Base-by-base conservation (phyloP, 352 stramenopile species). In the Thraustotheca clavata region DNA sequence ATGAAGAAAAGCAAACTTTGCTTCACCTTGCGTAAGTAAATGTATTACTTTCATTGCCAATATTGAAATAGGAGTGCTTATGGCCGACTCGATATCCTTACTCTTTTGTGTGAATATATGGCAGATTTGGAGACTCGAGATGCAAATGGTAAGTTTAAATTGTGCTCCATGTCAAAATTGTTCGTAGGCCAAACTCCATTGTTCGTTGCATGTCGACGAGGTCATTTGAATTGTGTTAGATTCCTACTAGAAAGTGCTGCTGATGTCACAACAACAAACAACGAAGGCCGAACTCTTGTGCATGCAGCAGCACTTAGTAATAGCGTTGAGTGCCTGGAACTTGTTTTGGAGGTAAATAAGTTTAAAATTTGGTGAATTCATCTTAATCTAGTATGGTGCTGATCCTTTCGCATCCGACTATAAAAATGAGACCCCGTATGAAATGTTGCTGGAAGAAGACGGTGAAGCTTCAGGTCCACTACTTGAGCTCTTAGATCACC, bases 231-330 rank as follows among this genome's bases (percentile, higher is more conserved):
- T 1, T 89, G 77, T 40, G 76, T 73, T 31, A 80, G 82, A 57
- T 92, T 90, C 26, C 65, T 92, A 7, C 61, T 92, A 0, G 76
- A 90, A 60, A 90, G 79, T 31, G 83, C 83, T 18, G 77, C 73
- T 18, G 87, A 78, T 36, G 70, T 88, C 12, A 27, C 40, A 1
- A 69, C 68, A 9, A 62, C 69, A 35, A 88, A 89, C 29, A 48
- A 67, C 0, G 75, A 69, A 39, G 72, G 73, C 3, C 71, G 89
- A 50, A 77, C 83, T 3, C 75, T 79, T 6, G 68, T 92, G 8
- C 80, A 92, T 59, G 67, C 88, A 2, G 79, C 83, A 0, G 81
- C 78, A 2, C 87, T 77, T 75, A 76, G 88, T 34, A 77, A 77
- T 2, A 88, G 74, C 43, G 69, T 81, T 22, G 73, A 73, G 9